phyloP scores from a whole-genome alignment of 768 basidiomycete species.

The Serendipita sp. region DNA sequence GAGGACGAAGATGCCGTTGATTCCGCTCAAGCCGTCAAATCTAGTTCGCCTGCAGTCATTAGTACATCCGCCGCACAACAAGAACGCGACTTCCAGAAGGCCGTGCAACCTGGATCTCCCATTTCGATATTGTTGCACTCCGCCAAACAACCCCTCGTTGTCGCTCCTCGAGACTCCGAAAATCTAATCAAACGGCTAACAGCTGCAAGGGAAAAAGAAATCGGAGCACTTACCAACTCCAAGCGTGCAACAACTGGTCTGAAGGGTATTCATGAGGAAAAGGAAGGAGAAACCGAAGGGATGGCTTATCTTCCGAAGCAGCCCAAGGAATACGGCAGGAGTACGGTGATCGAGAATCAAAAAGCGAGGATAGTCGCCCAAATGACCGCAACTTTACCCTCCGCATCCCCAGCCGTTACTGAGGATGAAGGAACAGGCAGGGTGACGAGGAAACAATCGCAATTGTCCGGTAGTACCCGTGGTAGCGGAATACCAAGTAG shows the following conservation, averaged over 20 bases:
- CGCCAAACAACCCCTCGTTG: conserved; percentile 73
- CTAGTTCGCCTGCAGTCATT: conserved; percentile 20
- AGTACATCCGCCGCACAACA: conserved; percentile 54
- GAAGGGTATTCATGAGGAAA: conserved; percentile 34
- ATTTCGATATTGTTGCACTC: conserved; percentile 71
- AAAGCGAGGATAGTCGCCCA: conserved; percentile 89
- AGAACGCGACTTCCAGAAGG: conserved; percentile 94
- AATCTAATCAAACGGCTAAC: not conserved
- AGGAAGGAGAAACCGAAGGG: conserved; percentile 21
- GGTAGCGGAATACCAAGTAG: not conserved
- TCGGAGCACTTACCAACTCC: conserved; percentile 23
- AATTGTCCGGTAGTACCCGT: not conserved
- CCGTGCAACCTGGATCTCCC: conserved; percentile 87
- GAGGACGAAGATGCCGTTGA: conserved; percentile 23
- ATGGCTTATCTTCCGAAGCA: conserved; percentile 21
- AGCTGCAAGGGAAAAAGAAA: conserved; percentile 12
- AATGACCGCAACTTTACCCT: conserved; percentile 50
- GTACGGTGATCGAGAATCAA: conserved; percentile 74
- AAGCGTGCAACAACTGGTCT: conserved; percentile 22
- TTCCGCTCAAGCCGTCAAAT: not conserved
- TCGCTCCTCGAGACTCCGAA: conserved; percentile 22
- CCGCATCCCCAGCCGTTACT: conserved; percentile 21
- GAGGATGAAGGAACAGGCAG: conserved; percentile 24
- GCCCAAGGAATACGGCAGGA: conserved; percentile 17
- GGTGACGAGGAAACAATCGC: not conserved